phyloP scores from a whole-genome alignment of 495 filamentous ascomycete species.

The Penicillium arizonense region DNA sequence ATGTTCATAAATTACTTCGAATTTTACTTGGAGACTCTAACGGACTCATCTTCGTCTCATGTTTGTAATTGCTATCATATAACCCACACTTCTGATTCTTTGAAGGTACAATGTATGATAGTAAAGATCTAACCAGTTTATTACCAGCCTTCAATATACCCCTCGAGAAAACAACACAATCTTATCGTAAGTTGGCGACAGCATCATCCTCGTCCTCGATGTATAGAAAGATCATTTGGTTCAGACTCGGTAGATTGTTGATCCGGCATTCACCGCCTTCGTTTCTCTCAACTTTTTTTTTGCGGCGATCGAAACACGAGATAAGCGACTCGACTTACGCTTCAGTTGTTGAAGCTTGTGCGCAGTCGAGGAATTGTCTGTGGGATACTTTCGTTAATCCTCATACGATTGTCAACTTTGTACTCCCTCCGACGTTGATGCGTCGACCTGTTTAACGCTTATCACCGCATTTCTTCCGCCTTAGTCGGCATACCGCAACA shows the following conservation, averaged over 20 bases:
- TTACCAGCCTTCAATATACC: too few species aligned
- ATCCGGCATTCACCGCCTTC: slow-evolving; percentile 38
- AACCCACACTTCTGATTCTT: too few species aligned
- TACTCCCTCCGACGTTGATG: not conserved
- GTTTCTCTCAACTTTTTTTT: slow-evolving; percentile 28
- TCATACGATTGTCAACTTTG: not conserved
- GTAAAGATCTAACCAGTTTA: too few species aligned
- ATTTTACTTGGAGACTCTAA: too few species aligned
- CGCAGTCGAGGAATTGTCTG: not conserved
- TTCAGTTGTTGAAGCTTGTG: slow-evolving; percentile 10
- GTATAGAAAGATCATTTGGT: slow-evolving; percentile 24
- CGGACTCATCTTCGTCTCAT: too few species aligned
- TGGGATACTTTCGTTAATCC: not conserved
- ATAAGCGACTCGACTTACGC: slow-evolving; percentile 11
- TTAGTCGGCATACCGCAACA: slow-evolving; percentile 13
- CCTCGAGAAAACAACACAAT: too few species aligned
- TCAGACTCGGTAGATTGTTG: slow-evolving; percentile 31
- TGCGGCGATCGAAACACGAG: slow-evolving; percentile 22
- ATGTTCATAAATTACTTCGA: too few species aligned
- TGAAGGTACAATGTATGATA: too few species aligned
- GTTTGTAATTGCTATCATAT: too few species aligned
- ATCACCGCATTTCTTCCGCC: slow-evolving; percentile 13
- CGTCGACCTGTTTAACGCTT: slow-evolving; percentile 4
- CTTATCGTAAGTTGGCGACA: too few species aligned
- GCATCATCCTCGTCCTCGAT: not conserved